These are phyloP conservation scores for Avena atlantica DNA, from an alignment of 176 grass and related monocot genomes.

Conservation along the genomic window DNA sequence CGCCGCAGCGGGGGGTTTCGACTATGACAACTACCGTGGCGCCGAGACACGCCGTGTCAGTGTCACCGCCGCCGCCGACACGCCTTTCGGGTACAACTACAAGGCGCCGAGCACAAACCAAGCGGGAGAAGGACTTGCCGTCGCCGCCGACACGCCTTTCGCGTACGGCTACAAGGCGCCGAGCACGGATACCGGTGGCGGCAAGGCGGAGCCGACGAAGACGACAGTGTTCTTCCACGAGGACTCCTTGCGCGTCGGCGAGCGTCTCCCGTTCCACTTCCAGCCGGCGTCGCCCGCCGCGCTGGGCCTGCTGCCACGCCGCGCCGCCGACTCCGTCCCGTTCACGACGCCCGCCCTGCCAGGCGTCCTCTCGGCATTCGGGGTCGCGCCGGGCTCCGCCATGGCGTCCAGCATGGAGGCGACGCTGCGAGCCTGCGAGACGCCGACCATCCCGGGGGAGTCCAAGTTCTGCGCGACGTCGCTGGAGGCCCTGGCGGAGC, in stretches of 20 bases:
- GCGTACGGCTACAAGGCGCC: conserved; percentile 17
- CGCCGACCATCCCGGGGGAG: conserved; percentile 7
- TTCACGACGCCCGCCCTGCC: conserved; percentile 43
- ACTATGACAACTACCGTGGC: too few relatives aligned
- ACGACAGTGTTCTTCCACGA: conserved; percentile 60
- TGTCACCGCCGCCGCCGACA: background rate
- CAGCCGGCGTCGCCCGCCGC: background rate
- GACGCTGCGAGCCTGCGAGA: conserved; percentile 47
- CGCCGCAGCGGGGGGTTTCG: too few relatives aligned
- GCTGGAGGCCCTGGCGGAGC: conserved; percentile 50
- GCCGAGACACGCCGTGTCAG: too few relatives aligned
- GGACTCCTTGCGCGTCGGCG: conserved; percentile 52
- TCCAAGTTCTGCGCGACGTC: conserved; percentile 56
- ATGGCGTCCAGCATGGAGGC: conserved; percentile 17
- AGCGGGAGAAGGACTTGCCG: background rate
- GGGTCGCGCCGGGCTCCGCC: background rate
- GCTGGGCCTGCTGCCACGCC: conserved; percentile 44
- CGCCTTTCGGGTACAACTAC: background rate
- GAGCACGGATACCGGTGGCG: background rate
- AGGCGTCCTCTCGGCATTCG: background rate
- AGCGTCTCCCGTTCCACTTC: conserved; percentile 45
- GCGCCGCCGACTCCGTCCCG: conserved; percentile 37
- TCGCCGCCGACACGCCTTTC: background rate
- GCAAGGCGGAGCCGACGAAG: background rate
- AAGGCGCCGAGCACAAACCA: background rate